phyloP scores from a whole-genome alignment of 495 filamentous ascomycete species.

The Penicillium cataractarum region DNA sequence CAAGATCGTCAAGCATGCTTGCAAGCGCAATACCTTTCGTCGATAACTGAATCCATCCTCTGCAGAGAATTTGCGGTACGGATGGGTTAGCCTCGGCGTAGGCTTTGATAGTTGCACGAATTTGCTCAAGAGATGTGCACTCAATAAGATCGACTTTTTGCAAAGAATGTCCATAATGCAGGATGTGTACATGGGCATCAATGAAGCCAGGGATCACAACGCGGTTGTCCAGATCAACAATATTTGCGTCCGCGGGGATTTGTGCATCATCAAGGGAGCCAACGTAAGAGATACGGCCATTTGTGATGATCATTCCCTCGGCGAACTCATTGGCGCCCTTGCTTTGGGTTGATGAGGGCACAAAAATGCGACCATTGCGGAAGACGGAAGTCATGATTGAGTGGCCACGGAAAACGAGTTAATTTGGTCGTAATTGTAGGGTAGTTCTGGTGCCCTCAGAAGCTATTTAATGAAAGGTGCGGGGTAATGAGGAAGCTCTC shows the following conservation, averaged over 20 bases:
- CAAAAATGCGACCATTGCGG: constrained; percentile 49
- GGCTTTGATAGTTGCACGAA: constrained; percentile 50
- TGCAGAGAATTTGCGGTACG: constrained; percentile 54
- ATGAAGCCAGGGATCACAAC: constrained; percentile 66
- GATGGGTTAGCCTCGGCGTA: constrained; percentile 55
- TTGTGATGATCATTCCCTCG: constrained; percentile 43
- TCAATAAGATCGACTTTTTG: constrained; percentile 57
- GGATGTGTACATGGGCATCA: constrained; percentile 65
- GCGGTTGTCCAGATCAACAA: constrained; percentile 49
- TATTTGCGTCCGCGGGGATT: constrained; percentile 32
- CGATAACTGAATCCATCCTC: constrained; percentile 65
- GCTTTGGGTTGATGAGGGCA: constrained; percentile 28
- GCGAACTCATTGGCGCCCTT: constrained; percentile 38
- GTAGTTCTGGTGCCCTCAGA: neutral
- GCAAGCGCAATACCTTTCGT: constrained; percentile 55
- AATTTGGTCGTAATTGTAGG: neutral
- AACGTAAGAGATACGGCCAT: constrained; percentile 35
- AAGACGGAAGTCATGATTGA: constrained; percentile 44
- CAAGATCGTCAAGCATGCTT: constrained; percentile 55
- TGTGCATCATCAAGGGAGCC: constrained; percentile 42
- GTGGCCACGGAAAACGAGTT: neutral
- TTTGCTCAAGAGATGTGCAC: constrained; percentile 58
- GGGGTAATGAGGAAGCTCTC: constrained; percentile 10
- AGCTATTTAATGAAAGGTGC: constrained; percentile 20
- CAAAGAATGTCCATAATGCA: constrained; percentile 62